Conservation (phyloP, 2,329 filamentous ascomycete genomes). For the Akanthomyces muscarius region DNA sequence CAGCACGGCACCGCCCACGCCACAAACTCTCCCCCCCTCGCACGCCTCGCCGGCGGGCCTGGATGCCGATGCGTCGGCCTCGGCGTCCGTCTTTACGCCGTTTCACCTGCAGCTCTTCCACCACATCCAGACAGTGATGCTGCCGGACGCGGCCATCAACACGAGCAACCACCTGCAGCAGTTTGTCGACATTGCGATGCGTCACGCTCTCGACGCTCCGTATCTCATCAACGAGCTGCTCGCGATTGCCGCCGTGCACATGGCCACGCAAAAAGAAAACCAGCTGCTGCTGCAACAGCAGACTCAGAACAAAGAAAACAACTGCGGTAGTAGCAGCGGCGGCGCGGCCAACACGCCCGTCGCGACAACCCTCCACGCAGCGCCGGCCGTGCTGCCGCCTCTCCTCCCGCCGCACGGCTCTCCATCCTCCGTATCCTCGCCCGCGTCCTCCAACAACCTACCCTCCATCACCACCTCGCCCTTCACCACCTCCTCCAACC, state of each 20-base stretch:
- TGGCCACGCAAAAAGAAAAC: slow-evolving; percentile 22
- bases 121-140: slow-evolving; percentile 30
- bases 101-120: slow-evolving; percentile 39
- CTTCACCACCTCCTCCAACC: slow-evolving; percentile 12
- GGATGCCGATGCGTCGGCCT: slow-evolving; percentile 16
- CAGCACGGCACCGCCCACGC: not conserved
- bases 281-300: slow-evolving; percentile 16
- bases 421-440: slow-evolving; percentile 20
- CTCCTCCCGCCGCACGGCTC: slow-evolving; percentile 14
- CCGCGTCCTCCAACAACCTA: slow-evolving; percentile 18
- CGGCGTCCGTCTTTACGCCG: slow-evolving; percentile 30
- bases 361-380: slow-evolving; percentile 15
- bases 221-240: slow-evolving; percentile 47
- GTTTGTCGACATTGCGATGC: slow-evolving; percentile 31
- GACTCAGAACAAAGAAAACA: not conserved
- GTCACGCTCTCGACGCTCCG: slow-evolving; percentile 32
- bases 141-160: slow-evolving; percentile 21
- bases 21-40: not conserved
- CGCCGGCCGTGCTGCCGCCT: slow-evolving; percentile 12
- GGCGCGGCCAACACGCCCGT: slow-evolving; percentile 18
- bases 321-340: not conserved
- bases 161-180: slow-evolving; percentile 21
- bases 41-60: slow-evolving; percentile 15
- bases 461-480: slow-evolving; percentile 1
- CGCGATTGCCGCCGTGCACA: slow-evolving; percentile 42